A percentile compares a stretch with the other conserved stretches of the same genome.
phyloP scores from a whole-genome alignment of 345 rosid genomes.

The Brassica juncea region DNA sequence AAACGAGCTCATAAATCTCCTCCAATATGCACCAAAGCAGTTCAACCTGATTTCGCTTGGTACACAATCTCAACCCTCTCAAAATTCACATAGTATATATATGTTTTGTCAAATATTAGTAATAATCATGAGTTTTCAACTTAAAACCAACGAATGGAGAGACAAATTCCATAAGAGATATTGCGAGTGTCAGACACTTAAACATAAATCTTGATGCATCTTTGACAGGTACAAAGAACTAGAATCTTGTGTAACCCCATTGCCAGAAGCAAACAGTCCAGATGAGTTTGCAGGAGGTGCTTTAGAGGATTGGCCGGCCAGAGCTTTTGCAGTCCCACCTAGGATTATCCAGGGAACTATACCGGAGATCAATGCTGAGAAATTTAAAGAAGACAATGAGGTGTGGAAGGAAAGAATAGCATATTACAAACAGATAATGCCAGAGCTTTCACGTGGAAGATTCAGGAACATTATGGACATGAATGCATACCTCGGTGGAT shows the following conservation, averaged over 20 bases:
- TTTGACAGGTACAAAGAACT: slow-evolving; percentile 63
- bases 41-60: slow-evolving; percentile 65
- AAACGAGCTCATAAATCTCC: slow-evolving; percentile 53
- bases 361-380: slow-evolving; percentile 64
- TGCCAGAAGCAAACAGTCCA: slow-evolving; percentile 65
- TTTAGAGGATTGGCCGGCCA: slow-evolving; percentile 81
- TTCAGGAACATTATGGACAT: slow-evolving; percentile 92
- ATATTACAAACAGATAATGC: slow-evolving; percentile 61
- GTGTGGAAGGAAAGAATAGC: slow-evolving; percentile 73
- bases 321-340: slow-evolving; percentile 78
- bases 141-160: not conserved
- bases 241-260: slow-evolving; percentile 83
- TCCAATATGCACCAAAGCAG: slow-evolving; percentile 64
- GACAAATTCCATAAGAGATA: not conserved
- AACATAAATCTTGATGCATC: not conserved
- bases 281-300: slow-evolving; percentile 88
- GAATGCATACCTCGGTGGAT: slow-evolving; percentile 93
- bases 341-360: slow-evolving; percentile 70
- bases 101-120: not conserved
- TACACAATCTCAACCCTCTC: slow-evolving; percentile 21
- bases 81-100: not conserved
- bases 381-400: slow-evolving; percentile 71
- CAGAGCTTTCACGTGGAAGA: slow-evolving; percentile 64
- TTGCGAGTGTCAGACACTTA: not conserved
- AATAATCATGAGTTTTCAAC: not conserved